These are phyloP conservation scores for Microbotryum silenes-acaulis DNA, from an alignment of 1,284 basidiomycete species.

Conservation along the genomic window DNA sequence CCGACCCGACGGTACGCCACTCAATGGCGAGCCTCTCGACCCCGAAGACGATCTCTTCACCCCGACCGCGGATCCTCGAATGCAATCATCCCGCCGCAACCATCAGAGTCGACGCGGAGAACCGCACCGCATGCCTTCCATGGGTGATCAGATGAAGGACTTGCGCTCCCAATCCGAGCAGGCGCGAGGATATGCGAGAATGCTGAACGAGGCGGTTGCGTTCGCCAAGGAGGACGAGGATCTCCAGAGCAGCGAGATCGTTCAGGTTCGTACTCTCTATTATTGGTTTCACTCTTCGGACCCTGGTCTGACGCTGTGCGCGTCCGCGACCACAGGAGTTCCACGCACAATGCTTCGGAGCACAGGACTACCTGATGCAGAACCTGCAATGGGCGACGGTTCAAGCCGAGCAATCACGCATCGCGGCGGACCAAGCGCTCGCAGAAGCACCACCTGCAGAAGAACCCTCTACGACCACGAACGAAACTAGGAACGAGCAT, in stretches of 20 bases:
- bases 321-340: conserved; percentile 38
- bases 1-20: conserved; percentile 12
- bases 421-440: conserved; percentile 9
- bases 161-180: conserved; percentile 18
- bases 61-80: conserved; percentile 4
- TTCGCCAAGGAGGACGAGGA: conserved; percentile 11
- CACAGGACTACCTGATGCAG: conserved; percentile 41
- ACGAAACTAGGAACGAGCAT: conserved; percentile 33
- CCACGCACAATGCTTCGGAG: conserved; percentile 40
- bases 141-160: conserved; percentile 18
- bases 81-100: conserved; percentile 2
- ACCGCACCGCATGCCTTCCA: background rate
- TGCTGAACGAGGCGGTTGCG: conserved; percentile 30
- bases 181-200: conserved; percentile 25
- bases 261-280: conserved; percentile 13
- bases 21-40: conserved; percentile 18
- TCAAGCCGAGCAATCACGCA: conserved; percentile 39
- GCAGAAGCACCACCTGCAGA: background rate
- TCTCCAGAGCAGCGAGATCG: conserved; percentile 27
- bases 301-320: background rate
- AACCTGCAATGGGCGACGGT: conserved; percentile 46
- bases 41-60: conserved; percentile 17
- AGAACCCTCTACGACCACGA: conserved; percentile 17
- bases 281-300: background rate
- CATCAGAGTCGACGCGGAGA: conserved; percentile 1